Evolutionary conservation across 2,329 filamentous ascomycete species (phyloP).

Genomic region (Trichoderma semiorbis): DNA sequence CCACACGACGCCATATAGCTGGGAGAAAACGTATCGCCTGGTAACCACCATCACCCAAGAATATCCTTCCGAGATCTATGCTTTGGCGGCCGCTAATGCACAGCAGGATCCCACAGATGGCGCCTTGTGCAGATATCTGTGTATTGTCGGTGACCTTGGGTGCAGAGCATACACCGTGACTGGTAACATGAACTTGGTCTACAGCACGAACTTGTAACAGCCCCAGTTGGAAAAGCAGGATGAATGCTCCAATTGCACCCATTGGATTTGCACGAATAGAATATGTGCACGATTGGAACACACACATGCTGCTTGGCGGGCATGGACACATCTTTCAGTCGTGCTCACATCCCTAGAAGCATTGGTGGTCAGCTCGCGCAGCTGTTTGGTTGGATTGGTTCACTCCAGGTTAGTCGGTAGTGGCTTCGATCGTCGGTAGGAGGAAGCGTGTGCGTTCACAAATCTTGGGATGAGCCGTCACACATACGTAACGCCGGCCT

Average conservation of each 20-base stretch:
- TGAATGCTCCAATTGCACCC: not conserved
- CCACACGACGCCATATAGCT: not conserved
- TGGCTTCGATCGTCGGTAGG: conserved; percentile 8
- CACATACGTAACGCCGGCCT: conserved; percentile 13
- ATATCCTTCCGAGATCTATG: conserved; percentile 33
- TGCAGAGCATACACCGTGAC: not conserved
- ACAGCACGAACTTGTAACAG: not conserved
- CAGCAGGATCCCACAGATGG: conserved; percentile 19
- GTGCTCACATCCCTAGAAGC: not conserved
- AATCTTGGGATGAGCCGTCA: conserved; percentile 5
- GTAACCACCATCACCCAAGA: conserved; percentile 27
- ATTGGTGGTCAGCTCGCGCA: conserved; percentile 14
- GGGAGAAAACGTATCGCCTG: conserved; percentile 25
- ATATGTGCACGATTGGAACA: not conserved
- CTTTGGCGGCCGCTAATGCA: conserved; percentile 36
- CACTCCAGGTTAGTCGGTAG: not conserved
- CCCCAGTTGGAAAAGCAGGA: not conserved
- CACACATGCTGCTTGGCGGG: not conserved
- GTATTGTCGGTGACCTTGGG: conserved; percentile 4
- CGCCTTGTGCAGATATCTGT: conserved; percentile 7
- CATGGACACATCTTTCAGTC: not conserved
- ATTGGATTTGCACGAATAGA: conserved; percentile 6
- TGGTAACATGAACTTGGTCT: not conserved
- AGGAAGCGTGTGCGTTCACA: not conserved
- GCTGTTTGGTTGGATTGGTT: not conserved